Evolutionary conservation across 108 stramenopile species (phyloP).

Genomic region (Parietichytrium sp.): DNA sequence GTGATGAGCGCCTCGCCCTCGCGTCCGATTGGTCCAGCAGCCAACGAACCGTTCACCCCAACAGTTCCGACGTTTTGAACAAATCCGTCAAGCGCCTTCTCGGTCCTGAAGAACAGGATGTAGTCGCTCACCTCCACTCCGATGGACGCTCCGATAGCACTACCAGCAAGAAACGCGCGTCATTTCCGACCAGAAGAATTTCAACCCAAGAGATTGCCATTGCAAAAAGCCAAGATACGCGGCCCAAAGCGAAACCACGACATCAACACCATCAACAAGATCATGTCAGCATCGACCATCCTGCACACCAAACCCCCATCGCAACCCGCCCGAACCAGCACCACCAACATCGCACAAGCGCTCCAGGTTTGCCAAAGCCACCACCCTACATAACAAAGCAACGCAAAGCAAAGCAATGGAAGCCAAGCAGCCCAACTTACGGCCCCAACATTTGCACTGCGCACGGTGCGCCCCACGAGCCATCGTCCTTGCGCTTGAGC

Average conservation of each 20-base stretch:
- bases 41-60: slow-evolving; percentile 17
- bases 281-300: too few species aligned
- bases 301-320: too few species aligned
- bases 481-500: not conserved
- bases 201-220: too few species aligned
- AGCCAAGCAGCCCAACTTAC: not conserved
- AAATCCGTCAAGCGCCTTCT: slow-evolving; percentile 10
- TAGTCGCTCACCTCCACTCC: not conserved
- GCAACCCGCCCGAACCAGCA: too few species aligned
- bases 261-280: too few species aligned
- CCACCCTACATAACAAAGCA: too few species aligned
- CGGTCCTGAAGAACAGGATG: slow-evolving; percentile 34
- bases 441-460: slow-evolving; percentile 1
- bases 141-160: slow-evolving; percentile 11
- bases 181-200: too few species aligned
- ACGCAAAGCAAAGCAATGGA: not conserved
- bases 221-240: too few species aligned
- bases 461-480: not conserved
- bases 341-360: too few species aligned
- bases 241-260: too few species aligned
- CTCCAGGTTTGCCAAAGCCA: too few species aligned
- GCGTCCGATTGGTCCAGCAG: slow-evolving; percentile 20
- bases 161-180: too few species aligned
- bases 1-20: slow-evolving; percentile 27
- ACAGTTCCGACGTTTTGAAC: not conserved